Evolutionary conservation across 805 yeast genomes (phyloP), one percentile per base, ranked within the genome.

Genomic region (Candida jianshihensis): DNA sequence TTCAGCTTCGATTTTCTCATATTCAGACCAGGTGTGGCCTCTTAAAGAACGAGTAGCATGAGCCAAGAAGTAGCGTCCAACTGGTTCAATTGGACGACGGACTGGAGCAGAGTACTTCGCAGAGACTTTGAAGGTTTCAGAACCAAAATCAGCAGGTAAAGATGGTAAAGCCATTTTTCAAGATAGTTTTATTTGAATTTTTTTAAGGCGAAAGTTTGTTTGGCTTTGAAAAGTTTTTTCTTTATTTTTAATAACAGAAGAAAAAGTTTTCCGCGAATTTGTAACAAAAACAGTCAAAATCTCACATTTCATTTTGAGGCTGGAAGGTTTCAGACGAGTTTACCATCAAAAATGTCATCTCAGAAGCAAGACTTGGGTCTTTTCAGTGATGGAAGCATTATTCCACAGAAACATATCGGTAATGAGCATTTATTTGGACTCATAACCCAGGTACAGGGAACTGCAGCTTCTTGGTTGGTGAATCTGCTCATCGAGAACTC

Each of bases 21-120:
- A 92, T 66, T 92, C 97, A 38, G 97, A 87, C 96, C 97, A 92
- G 34, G 97, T 87, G 68, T 95, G 96, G 61, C 96, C 96, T 67
- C 96, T 80, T 52, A 89, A 71, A 37, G 94, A 76, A 72, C 98
- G 84, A 49, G 95, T 79, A 40, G 97, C 97, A 57, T 92, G 98
- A 35, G 96, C 96, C 52, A 92, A 70, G 69, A 89, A 92, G 59
- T 75, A 84, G 44, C 94, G 90, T 39, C 98, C 98, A 48, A 90
- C 96, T 26, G 98, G 97, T 68, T 92, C 98, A 44, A 89, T 70
- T 41, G 90, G 81, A 61, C 96, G 82, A 51, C 82, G 81, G 32
- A 71, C 71, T 33, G 88, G 70, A 18, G 75, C 71, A 32, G 82
- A 54, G 59, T 67, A 75, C 38, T 68, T 65, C 46, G 74, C 61